A percentile compares a stretch with the other conserved stretches of the same genome.
Conservation (phyloP, 2,329 filamentous ascomycete species). For the Torrubiellomyces zombiae region DNA sequence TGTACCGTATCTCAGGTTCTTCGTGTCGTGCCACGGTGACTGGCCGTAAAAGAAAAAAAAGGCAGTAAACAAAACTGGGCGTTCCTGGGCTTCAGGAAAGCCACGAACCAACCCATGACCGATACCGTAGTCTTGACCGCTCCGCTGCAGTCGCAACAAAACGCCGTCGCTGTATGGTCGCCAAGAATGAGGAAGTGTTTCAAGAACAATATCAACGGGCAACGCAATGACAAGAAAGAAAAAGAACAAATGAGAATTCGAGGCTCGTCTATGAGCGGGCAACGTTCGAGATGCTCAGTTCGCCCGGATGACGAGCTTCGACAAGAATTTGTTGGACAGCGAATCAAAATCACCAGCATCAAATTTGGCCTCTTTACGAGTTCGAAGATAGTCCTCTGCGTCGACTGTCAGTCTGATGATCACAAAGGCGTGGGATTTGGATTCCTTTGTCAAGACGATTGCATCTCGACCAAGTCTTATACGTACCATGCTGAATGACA, state of each 20-base stretch:
- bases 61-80: constrained; percentile 1
- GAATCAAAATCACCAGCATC: constrained; percentile 88
- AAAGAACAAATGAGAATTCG: constrained; percentile 5
- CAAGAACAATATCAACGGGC: constrained; percentile 17
- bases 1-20: constrained; percentile 13
- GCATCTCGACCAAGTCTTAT: neutral
- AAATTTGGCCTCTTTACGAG: constrained; percentile 65
- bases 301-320: constrained; percentile 87
- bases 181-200: constrained; percentile 11
- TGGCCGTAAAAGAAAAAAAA: constrained; percentile 13
- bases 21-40: constrained; percentile 17
- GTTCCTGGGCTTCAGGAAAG: too few species aligned
- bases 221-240: constrained; percentile 5
- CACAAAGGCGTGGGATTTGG: neutral
- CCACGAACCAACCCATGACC: too few species aligned
- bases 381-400: constrained; percentile 71
- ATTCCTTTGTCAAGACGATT: constrained; percentile 1
- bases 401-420: too few species aligned
- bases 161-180: constrained; percentile 26
- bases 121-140: too few species aligned
- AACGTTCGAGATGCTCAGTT: constrained; percentile 40
- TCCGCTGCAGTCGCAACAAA: too few species aligned
- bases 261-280: neutral
- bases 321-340: constrained; percentile 92
- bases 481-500: constrained; percentile 83